Evolutionary conservation across 164 flowering plant genomes (phyloP).

Genomic region (Magnolia changhungtana): DNA sequence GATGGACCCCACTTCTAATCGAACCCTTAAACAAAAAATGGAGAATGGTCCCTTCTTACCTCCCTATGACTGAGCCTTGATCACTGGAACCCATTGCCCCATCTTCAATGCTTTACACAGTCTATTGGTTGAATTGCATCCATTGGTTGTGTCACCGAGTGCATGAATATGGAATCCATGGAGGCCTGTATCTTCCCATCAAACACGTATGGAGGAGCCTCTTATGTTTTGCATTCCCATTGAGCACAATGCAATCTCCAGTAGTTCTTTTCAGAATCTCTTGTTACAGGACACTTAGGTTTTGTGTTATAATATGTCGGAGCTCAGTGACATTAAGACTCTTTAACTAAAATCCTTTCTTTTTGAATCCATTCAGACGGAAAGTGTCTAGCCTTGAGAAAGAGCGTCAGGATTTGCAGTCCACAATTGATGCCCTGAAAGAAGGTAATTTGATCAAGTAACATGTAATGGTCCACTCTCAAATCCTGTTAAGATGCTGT

Average conservation of each 20-base stretch:
- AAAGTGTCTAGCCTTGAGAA: slow-evolving; percentile 74
- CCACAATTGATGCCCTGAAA: slow-evolving; percentile 76
- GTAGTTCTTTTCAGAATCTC: no score
- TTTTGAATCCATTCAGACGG: slow-evolving; percentile 46
- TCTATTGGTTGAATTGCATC: slow-evolving; percentile 88
- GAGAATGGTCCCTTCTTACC: no score
- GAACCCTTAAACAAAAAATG: no score
- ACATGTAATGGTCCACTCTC: not conserved
- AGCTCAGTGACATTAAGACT: not conserved
- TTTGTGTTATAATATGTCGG: not conserved
- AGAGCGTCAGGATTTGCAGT: slow-evolving; percentile 78
- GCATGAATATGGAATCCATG: slow-evolving; percentile 95
- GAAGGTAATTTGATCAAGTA: slow-evolving; percentile 52
- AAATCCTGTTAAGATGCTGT: not conserved
- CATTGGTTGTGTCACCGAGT: slow-evolving; percentile 88
- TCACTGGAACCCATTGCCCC: no score
- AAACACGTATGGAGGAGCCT: not conserved
- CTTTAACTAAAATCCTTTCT: not conserved
- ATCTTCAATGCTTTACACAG: no score
- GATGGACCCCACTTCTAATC: no score
- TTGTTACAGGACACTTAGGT: no score
- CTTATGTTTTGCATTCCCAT: not conserved
- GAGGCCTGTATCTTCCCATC: slow-evolving; percentile 63
- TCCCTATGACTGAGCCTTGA: no score
- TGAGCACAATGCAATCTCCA: no score